phyloP scores from a whole-genome alignment of 352 stramenopile genomes.

The Lagenidium giganteum region DNA sequence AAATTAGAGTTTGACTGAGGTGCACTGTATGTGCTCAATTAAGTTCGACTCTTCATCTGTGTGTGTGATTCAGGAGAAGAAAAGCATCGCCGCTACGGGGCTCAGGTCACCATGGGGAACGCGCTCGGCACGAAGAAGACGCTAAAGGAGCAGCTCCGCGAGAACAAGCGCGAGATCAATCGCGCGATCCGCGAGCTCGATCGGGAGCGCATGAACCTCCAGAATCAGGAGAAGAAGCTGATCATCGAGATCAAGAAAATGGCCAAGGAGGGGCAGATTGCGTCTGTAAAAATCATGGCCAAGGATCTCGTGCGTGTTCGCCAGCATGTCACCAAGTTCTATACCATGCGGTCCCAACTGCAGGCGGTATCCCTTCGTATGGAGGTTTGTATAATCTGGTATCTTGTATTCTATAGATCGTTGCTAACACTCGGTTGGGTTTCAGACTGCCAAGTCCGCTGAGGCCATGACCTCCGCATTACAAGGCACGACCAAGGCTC shows the following conservation, averaged over 20 bases:
- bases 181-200: conserved; percentile 95
- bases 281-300: conserved; percentile 96
- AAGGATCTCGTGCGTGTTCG: conserved; percentile 95
- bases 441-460: conserved; percentile 95
- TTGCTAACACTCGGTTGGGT: conserved; percentile 1
- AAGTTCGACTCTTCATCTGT: too few relatives aligned
- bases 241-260: conserved; percentile 98
- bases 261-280: conserved; percentile 95
- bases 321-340: conserved; percentile 97
- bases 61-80: too few relatives aligned
- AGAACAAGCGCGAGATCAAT: conserved; percentile 98
- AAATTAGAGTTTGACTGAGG: too few relatives aligned
- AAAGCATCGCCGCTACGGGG: too few relatives aligned
- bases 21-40: too few relatives aligned
- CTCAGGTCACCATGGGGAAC: conserved; percentile 60
- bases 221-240: conserved; percentile 93
- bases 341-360: conserved; percentile 96
- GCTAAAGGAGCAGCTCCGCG: conserved; percentile 89
- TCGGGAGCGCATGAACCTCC: conserved; percentile 89
- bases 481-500: conserved; percentile 77
- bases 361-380: conserved; percentile 93
- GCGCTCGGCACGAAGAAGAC: conserved; percentile 75
- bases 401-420: neutral
- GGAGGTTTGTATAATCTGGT: conserved; percentile 24
- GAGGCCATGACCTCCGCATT: conserved; percentile 92